phyloP scores from a whole-genome alignment of 306 rosid genomes.

The Cicer yamashitae region DNA sequence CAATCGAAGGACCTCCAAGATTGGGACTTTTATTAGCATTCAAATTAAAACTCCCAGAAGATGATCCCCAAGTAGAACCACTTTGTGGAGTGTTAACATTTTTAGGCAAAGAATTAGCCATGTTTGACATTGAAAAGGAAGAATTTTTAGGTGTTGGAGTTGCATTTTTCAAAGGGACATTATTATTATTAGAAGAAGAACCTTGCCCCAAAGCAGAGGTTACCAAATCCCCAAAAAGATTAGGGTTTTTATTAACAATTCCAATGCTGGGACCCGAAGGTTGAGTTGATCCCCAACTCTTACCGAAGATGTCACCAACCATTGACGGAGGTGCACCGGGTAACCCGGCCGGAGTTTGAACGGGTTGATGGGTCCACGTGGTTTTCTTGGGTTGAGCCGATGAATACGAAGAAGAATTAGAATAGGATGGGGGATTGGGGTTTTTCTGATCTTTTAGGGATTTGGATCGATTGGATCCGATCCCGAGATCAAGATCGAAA shows the following conservation, averaged over 20 bases:
- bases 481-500: constrained; percentile 89
- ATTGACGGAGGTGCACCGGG: constrained; percentile 66
- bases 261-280: constrained; percentile 55
- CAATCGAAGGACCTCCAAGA: constrained; percentile 68
- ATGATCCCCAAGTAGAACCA: constrained; percentile 61
- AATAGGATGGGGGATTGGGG: constrained; percentile 56
- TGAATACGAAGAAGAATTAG: constrained; percentile 48
- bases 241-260: constrained; percentile 75
- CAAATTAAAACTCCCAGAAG: constrained; percentile 47
- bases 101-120: constrained; percentile 78
- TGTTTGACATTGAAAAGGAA: constrained; percentile 74
- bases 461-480: constrained; percentile 76
- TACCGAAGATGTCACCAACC: constrained; percentile 95
- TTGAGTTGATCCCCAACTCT: constrained; percentile 73
- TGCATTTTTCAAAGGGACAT: constrained; percentile 71
- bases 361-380: constrained; percentile 90
- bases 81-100: constrained; percentile 40
- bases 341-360: constrained; percentile 53
- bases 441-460: constrained; percentile 88
- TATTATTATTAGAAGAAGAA: constrained; percentile 19
- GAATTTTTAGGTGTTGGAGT: constrained; percentile 43
- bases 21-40: constrained; percentile 52
- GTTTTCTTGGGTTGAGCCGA: constrained; percentile 70
- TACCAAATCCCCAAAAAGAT: constrained; percentile 89
- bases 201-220: constrained; percentile 75